phyloP scores from a whole-genome alignment of 805 yeast genomes.

The Zygotorulaspora danielsina region DNA sequence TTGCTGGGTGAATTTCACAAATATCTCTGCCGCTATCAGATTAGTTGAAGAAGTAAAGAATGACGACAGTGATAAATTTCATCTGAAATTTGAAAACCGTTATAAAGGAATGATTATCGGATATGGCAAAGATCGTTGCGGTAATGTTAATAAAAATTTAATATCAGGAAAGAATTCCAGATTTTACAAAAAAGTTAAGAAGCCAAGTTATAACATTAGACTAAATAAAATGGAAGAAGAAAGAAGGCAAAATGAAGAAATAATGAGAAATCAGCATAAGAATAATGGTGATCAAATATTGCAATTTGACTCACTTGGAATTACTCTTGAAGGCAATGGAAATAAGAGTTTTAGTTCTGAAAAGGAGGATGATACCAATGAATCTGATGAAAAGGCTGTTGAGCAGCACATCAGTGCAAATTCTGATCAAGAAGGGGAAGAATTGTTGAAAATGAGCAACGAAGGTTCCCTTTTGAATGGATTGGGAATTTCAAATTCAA shows the following conservation, averaged over 20 bases:
- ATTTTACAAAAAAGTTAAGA: constrained; percentile 40
- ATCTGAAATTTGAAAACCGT: constrained; percentile 40
- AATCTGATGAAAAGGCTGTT: constrained; percentile 4
- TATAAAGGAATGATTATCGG: constrained; percentile 55
- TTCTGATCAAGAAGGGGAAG: constrained; percentile 17
- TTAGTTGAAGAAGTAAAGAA: constrained; percentile 53
- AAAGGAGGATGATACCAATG: not conserved
- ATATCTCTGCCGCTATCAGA: constrained; percentile 58
- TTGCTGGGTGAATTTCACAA: constrained; percentile 69
- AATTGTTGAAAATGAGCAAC: constrained; percentile 15
- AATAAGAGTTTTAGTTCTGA: not conserved
- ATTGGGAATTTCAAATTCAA: constrained; percentile 10
- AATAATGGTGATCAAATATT: constrained; percentile 12
- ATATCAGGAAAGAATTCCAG: constrained; percentile 49
- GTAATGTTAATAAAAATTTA: constrained; percentile 42
- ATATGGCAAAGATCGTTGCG: constrained; percentile 79
- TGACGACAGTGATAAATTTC: constrained; percentile 34
- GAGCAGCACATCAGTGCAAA: constrained; percentile 12
- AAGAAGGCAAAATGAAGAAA: constrained; percentile 26
- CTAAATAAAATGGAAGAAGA: constrained; percentile 31
- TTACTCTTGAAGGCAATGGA: constrained; percentile 14
- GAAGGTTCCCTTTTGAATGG: constrained; percentile 11
- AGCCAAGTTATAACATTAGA: constrained; percentile 28
- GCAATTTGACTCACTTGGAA: constrained; percentile 19
- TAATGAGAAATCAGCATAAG: constrained; percentile 11